Percentiles rank a stretch among this genome's conserved stretches.
phyloP scores from a whole-genome alignment of 169 alveolate species.

The Miamiensis avidus region DNA sequence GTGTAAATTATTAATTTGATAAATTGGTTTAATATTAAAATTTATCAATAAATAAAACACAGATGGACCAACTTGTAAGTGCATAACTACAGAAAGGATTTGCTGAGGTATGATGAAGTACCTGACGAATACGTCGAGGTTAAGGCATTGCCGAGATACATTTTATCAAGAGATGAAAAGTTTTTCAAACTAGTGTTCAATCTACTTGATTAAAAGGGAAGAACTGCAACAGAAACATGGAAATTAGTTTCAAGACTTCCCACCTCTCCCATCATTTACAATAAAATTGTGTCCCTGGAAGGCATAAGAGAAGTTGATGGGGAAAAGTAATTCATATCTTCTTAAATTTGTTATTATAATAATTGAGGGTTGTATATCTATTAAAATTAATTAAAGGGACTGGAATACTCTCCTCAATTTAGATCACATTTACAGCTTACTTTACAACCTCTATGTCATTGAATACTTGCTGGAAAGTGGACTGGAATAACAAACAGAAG shows the following conservation, averaged over 20 bases:
- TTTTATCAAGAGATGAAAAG: constrained; percentile 45
- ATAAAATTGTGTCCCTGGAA: constrained; percentile 52
- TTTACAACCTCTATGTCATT: constrained; percentile 67
- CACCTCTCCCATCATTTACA: constrained; percentile 59
- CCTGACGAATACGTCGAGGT: constrained; percentile 37
- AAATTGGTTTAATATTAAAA: constrained; percentile 34
- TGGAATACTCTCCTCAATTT: constrained; percentile 62
- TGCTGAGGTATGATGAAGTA: constrained; percentile 55
- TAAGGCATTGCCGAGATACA: constrained; percentile 63
- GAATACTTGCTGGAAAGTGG: constrained; percentile 63
- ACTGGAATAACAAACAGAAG: constrained; percentile 10
- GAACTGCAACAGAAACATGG: constrained; percentile 65
- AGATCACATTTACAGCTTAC: constrained; percentile 51
- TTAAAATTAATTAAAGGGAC: not conserved
- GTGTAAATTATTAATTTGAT: constrained; percentile 30
- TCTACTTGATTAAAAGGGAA: constrained; percentile 48
- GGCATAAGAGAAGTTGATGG: constrained; percentile 7
- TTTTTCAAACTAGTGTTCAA: constrained; percentile 59
- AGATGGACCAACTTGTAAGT: constrained; percentile 74
- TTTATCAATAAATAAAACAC: too few species aligned
- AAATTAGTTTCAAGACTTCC: constrained; percentile 54
- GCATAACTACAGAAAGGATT: constrained; percentile 74
- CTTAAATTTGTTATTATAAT: too few species aligned
- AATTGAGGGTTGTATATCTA: not conserved
- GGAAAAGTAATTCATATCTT: not conserved